Evolutionary conservation across 495 filamentous ascomycete genomes (phyloP), one percentile per base, ranked within the genome.

Genomic region (Penicillium steckii): DNA sequence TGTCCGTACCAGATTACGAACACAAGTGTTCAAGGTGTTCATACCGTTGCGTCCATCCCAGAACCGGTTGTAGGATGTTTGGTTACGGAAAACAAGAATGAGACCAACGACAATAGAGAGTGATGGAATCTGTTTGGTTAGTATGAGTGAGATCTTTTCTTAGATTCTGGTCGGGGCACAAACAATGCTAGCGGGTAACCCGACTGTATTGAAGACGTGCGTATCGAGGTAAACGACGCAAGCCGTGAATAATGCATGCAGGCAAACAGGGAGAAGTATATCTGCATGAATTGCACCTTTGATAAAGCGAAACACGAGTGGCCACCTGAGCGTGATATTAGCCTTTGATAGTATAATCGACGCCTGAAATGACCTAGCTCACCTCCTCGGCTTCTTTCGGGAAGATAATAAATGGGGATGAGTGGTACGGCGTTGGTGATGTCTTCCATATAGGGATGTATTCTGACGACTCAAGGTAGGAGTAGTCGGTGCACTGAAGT

Each of bases 21-120:
- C 73, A 27, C 69, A 74, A 24, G 84, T 86, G 47, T 75, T 76
- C 37, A 87, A 71, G 0, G 75, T 72, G 21, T 75, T 82, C 47
- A 87, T 73, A 21, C 78, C 71, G 45, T 82, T 83, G 26, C 83
- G 79, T 15, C 85, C 85, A 25, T 84, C 81, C 85, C 85, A 89
- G 69, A 87, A 89, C 3, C 85, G 75, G 51, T 87, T 86, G 68
- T 88, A 89, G 48, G 78, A 82, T 29, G 85, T 86, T 56, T 79
- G 74, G 55, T 91, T 89, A 12, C 87, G 82, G 74, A 90, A 90
- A 37, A 91, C 87, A 27, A 91, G 85, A 84, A 91, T 89, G 15
- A 91, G 62, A 62, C 87, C 87, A 21, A 90, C 87, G 44, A 91
- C 87, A 53, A 91, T 91, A 18, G 85, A 88, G 1, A 91, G 68